Percentiles rank a stretch among this genome's conserved stretches.
Conservation (phyloP, 2,329 filamentous ascomycete genomes). For the Colletotrichum sp. region DNA sequence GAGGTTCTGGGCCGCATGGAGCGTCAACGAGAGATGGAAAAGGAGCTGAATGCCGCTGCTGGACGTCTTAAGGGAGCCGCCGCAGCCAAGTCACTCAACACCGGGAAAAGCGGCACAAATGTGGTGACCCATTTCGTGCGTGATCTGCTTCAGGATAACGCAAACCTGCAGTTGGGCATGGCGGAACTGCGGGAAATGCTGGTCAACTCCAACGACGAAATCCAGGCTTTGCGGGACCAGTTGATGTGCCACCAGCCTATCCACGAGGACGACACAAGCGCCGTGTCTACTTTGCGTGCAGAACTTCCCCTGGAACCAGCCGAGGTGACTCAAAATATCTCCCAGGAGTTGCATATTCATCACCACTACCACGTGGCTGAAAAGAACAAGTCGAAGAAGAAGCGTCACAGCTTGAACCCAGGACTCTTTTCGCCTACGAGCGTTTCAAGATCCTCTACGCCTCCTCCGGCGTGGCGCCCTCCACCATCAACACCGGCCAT, state of each 20-base stretch:
- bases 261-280: conserved; percentile 43
- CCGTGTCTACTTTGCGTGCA: conserved; percentile 66
- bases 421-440: conserved; percentile 65
- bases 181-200: conserved; percentile 91
- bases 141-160: conserved; percentile 94
- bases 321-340: conserved; percentile 42
- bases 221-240: conserved; percentile 84
- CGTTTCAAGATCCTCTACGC: conserved; percentile 44
- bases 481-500: conserved; percentile 44
- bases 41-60: conserved; percentile 79
- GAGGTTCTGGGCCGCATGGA: conserved; percentile 87
- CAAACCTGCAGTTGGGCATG: conserved; percentile 89
- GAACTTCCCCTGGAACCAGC: conserved; percentile 64
- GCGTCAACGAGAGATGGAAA: conserved; percentile 80
- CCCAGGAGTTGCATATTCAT: conserved; percentile 87
- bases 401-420: conserved; percentile 67
- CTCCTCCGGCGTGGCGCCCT: conserved; percentile 42
- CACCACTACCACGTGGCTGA: conserved; percentile 85
- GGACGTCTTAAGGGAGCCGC: conserved; percentile 83
- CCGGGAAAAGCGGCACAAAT: conserved; percentile 62
- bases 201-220: conserved; percentile 90
- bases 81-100: conserved; percentile 68
- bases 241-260: conserved; percentile 79
- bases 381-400: conserved; percentile 72
- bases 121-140: conserved; percentile 97